Evolutionary conservation across 768 basidiomycete genomes (phyloP), one percentile per base, ranked within the genome.

Genomic region (Candolleomyces eurysporus): DNA sequence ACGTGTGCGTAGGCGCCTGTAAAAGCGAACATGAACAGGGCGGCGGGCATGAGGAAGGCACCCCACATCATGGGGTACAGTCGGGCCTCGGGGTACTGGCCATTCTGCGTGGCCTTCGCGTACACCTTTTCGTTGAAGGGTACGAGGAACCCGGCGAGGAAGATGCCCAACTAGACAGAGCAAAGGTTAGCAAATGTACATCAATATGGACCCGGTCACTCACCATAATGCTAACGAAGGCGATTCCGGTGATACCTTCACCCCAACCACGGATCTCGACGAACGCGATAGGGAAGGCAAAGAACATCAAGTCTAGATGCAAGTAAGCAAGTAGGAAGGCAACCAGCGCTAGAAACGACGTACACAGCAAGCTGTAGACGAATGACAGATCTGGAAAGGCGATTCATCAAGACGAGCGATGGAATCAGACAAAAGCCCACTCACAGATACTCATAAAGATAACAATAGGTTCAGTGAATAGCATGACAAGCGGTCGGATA

Each of bases 11-110:
- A 79, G n/a, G 71, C 78, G 16, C 78, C 78, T 11, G 78, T 78
- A 66, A 78, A 78, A 2, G 78, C 78, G 61, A 82, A 78, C 51
- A 79, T 71, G 68, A 81, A 78, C 11, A 81, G 71, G 6, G 77
- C 75, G 11, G 70, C 49, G 19, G 79, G 73, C n/a, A 80, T 71
- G 21, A 78, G 58, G 40, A 78, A 68, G 11, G 75, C 69, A 10
- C 76, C 78, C 16, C 73, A 57, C 71, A 81, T 76, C 72, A 79
- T 79, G 1, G 75, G 75, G 63, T 73, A 76, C 14, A 80, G 57
- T 8, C 81, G 69, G 2, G 79, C 80, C 64, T 82, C 80, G 0
- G 80, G 80, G 61, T 74, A 80, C 5, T 69, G 69, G 3, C 77
- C 69, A 59, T 78, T 60, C 48, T 61, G 66, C 19, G 79, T 78